phyloP scores from a whole-genome alignment of 2,329 filamentous ascomycete species.

The Fusarium papillatum region DNA sequence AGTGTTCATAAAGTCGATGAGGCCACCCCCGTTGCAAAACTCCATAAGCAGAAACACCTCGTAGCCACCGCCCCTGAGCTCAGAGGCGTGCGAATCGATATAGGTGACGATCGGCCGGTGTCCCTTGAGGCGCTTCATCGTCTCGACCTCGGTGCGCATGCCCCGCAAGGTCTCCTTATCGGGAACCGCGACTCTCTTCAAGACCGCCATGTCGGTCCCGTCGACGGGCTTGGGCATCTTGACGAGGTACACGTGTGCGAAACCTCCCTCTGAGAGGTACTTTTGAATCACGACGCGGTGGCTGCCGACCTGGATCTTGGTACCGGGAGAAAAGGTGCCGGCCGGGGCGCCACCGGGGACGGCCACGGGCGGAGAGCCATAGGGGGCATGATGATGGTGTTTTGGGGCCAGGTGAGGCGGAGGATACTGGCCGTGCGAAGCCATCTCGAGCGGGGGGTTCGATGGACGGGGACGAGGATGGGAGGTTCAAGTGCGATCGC shows the following conservation, averaged over 20 bases:
- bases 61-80: slow-evolving; percentile 92
- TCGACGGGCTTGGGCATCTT: slow-evolving; percentile 83
- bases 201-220: slow-evolving; percentile 84
- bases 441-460: slow-evolving; percentile 43
- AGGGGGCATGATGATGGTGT: slow-evolving; percentile 58
- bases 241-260: slow-evolving; percentile 98
- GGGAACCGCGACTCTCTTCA: slow-evolving; percentile 96
- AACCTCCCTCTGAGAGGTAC: slow-evolving; percentile 97
- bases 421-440: slow-evolving; percentile 53
- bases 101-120: slow-evolving; percentile 98
- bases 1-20: slow-evolving; percentile 99
- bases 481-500: slow-evolving; percentile 22
- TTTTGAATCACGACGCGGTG: slow-evolving; percentile 96
- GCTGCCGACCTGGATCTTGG: slow-evolving; percentile 95
- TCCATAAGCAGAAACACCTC: slow-evolving; percentile 99
- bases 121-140: slow-evolving; percentile 99
- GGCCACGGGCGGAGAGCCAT: slow-evolving; percentile 58
- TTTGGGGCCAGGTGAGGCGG: slow-evolving; percentile 43
- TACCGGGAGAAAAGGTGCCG: slow-evolving; percentile 92
- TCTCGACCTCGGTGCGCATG: slow-evolving; percentile 99
- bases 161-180: slow-evolving; percentile 95
- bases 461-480: slow-evolving; percentile 11
- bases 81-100: slow-evolving; percentile 97
- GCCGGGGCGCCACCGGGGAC: slow-evolving; percentile 67
- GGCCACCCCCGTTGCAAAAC: slow-evolving; percentile 91